phyloP scores from a whole-genome alignment of 2,329 filamentous ascomycete genomes.

The Sphaerulina vaccinii region DNA sequence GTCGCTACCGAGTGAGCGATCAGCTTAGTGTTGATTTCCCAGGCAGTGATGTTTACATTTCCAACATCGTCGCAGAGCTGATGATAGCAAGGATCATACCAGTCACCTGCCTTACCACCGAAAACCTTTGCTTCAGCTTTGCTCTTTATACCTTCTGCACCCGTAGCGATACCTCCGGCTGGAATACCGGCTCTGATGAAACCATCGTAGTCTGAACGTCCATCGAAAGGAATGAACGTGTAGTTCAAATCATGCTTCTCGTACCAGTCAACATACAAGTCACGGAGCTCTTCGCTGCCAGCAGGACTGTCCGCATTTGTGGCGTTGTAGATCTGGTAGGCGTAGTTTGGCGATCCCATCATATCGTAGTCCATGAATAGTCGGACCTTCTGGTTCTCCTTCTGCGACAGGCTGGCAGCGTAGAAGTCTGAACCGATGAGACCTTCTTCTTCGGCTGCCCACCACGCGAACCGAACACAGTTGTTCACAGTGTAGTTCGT shows the following conservation, averaged over 20 bases:
- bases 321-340: constrained; percentile 56
- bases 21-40: constrained; percentile 55
- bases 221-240: constrained; percentile 27
- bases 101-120: constrained; percentile 60
- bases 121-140: constrained; percentile 63
- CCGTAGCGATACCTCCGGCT: constrained; percentile 30
- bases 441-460: constrained; percentile 61
- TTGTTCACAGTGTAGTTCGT: constrained; percentile 72
- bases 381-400: constrained; percentile 58
- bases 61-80: constrained; percentile 39
- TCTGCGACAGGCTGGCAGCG: constrained; percentile 40
- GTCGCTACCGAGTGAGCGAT: constrained; percentile 73
- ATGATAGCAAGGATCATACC: constrained; percentile 44
- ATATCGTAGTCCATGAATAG: constrained; percentile 73
- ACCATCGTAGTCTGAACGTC: constrained; percentile 27
- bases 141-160: constrained; percentile 69
- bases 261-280: constrained; percentile 26
- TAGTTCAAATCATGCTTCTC: constrained; percentile 23
- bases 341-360: constrained; percentile 63
- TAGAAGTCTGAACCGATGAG: constrained; percentile 61
- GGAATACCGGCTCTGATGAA: constrained; percentile 27
- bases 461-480: constrained; percentile 65
- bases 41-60: constrained; percentile 54
- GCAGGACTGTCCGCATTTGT: constrained; percentile 21
- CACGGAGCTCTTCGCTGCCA: constrained; percentile 23